These are phyloP conservation scores for Talaromyces trachyspermus DNA, from an alignment of 495 filamentous ascomycete species.

Conservation along the genomic window DNA sequence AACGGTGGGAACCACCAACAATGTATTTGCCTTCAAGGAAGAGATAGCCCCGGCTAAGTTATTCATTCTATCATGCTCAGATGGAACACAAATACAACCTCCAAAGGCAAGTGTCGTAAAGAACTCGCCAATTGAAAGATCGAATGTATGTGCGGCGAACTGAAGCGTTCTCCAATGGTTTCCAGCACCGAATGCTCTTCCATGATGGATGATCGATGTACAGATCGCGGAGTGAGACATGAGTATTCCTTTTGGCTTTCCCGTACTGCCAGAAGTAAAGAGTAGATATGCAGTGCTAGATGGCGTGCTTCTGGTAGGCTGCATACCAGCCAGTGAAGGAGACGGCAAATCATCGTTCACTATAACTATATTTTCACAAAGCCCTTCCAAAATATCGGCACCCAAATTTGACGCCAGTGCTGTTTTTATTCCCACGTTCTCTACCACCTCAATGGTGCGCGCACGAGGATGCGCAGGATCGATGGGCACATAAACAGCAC, in stretches of 20 bases:
- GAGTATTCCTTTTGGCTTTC: slow-evolving; percentile 38
- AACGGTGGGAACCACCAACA: slow-evolving; percentile 42
- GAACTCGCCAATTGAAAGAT: slow-evolving; percentile 9
- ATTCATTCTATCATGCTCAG: slow-evolving; percentile 14
- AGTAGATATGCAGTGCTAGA: slow-evolving; percentile 13
- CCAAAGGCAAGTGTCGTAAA: slow-evolving; percentile 6
- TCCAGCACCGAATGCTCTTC: slow-evolving; percentile 1
- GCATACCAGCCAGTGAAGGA: too few species aligned
- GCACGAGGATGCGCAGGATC: slow-evolving; percentile 38
- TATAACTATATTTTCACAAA: not conserved
- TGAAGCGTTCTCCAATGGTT: slow-evolving; percentile 12
- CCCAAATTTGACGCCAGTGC: not conserved
- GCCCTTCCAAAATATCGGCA: slow-evolving; percentile 9
- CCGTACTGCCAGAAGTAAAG: slow-evolving; percentile 33
- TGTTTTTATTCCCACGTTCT: slow-evolving; percentile 26
- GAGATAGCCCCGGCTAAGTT: slow-evolving; percentile 17
- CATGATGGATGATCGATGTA: slow-evolving; percentile 8
- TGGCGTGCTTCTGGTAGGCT: not conserved
- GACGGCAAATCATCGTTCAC: not conserved
- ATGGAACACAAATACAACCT: slow-evolving; percentile 21
- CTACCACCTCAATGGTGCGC: slow-evolving; percentile 27
- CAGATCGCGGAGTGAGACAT: slow-evolving; percentile 29
- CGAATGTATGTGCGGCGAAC: slow-evolving; percentile 15
- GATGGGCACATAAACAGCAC: slow-evolving; percentile 38
- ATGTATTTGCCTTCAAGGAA: slow-evolving; percentile 12